Base-by-base conservation (phyloP, 2,329 filamentous ascomycete genomes). In the Ceratocystis lukuohia region DNA sequence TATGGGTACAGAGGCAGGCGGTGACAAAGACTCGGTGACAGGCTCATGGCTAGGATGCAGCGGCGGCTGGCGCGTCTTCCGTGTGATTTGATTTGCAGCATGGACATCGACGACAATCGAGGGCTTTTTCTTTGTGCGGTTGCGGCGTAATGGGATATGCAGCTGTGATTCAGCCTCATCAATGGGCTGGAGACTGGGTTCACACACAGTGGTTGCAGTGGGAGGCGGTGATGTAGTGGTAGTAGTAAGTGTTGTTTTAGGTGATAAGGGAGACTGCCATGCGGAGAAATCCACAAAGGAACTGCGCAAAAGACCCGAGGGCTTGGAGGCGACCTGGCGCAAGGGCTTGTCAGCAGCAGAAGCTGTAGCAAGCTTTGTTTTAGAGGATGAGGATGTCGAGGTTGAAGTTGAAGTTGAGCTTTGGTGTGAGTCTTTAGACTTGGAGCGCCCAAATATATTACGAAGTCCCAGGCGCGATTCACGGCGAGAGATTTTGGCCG, bases 401-500 rank as follows among this genome's bases (percentile, higher is more conserved):
- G 37, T 41, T 41, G 37, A 41, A 12, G 37, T 41, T 10, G 37
- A 41, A 41, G 37, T 41, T 41, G 37, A 41, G 37, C 37, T 41
- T 12, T 41, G 15, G 44, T 53, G 65, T 30, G 30, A 37, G 45
- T 75, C 76, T 12, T 71, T 70, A 2, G 73, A 62, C 71, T 76
- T 82, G 22, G 75, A 75, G 68, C 79, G 77, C 50, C 77, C 75
- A 69, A 85, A 84, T 7, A 85, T 75, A 69, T 74, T 79, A 65
- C 80, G 76, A 62, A 84, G 71, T 2, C 79, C 81, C 63, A 83
- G 71, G 67, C 76, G 80, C 17, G 82, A 84, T 68, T 83, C 81
- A 69, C 81, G 75, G 71, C 75, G 78, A 65, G 71, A 72, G 28
- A 77, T 70, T 70, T 77, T 81, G 61, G 77, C 76, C 6, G 73